Evolutionary conservation across 2,329 filamentous ascomycete species (phyloP), one percentile per base, ranked within the genome.

Genomic region (Penicillium brasilianum): DNA sequence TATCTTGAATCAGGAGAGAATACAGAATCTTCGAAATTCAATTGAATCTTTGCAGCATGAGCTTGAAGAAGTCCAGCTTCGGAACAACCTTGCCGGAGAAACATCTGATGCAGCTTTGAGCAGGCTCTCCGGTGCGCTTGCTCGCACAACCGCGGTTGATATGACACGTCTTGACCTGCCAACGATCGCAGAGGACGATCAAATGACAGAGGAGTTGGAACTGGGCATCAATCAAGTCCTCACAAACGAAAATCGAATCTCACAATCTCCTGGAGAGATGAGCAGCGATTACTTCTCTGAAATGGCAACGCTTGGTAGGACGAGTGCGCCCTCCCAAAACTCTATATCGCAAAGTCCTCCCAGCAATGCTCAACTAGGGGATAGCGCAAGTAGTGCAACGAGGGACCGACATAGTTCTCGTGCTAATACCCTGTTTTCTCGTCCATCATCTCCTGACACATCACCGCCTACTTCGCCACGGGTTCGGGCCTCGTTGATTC

Each of bases 401-500:
- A 59, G 63, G 56, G 65, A 65, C 34, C 66, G 70, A 34, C 71
- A 69, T 30, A 68, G 67, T 41, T 80, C 77, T 10, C 74, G 75
- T 28, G 74, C 77, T 56, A 76, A 78, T 58, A 79, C 78, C 1
- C 66, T 79, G 1, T 76, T 77, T 43, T 80, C 78, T 41, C 76
- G 66, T 9, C 71, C 74, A 43, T 76, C 76, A 20, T 79, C 77
- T 41, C 74, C 77, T 8, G 73, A 72, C 44, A 75, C 76, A n/a
- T 79, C 77, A 10, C 76, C 77, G 16, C 76, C 75, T 30, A 72
- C 72, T 7, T 80, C 78, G 4, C 78, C 78, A 50, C 77, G 72
- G 6, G 76, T 80, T 20, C 70, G 78, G 51, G 78, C 78, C 30
- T 80, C 78, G 1, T 66, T 80, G 25, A 75, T 80, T 18, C 77